Base-by-base conservation (phyloP, 2,329 filamentous ascomycete species). In the Aureobasidium vineae region DNA sequence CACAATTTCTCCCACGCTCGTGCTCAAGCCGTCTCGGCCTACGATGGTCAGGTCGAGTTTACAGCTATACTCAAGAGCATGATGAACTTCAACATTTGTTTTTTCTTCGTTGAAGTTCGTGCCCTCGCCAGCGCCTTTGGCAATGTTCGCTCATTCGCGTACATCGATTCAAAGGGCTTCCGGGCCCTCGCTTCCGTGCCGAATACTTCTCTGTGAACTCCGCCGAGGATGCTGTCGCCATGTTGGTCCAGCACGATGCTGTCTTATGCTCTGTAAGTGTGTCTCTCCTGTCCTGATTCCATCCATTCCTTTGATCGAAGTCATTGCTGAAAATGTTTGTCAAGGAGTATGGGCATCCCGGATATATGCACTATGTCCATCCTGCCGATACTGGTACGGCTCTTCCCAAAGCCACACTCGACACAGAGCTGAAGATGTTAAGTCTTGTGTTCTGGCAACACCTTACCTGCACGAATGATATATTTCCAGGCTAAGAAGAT, bases 11-110 rank as follows among this genome's bases (percentile, higher is more conserved):
- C 13, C 21, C 43, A 50, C 28, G 23, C 38, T 19, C 31, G 41
- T 8, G 60, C 67, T 15, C 50, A 65, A 15, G 11, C 52, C 10
- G 64, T 69, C 8, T 69, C 66, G 3, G 68, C 56, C 54, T 72
- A 68, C 31, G 72, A 73, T 23, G 72, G 72, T 21, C 74, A 76
- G 56, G 69, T 74, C 52, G 71, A 74, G 68, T 47, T 66, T 15
- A 69, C 67, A 15, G 60, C 40, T 4, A 71, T 66, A 50, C 52
- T 53, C 2, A 70, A 67, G 28, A 28, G 41, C n/a, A 57, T 68
- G 41, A 33, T 52, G 15, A 56, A 71, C 15, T 69, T 71, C 68
- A 52, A 71, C 36, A 19, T 57, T 23, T 15, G 28, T 15, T 13
- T 53, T 21, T 61, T 70, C 38, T 57, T 57, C 26, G 52, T 66